Conservation (phyloP, 768 basidiomycete species). For the Russula lepida region DNA sequence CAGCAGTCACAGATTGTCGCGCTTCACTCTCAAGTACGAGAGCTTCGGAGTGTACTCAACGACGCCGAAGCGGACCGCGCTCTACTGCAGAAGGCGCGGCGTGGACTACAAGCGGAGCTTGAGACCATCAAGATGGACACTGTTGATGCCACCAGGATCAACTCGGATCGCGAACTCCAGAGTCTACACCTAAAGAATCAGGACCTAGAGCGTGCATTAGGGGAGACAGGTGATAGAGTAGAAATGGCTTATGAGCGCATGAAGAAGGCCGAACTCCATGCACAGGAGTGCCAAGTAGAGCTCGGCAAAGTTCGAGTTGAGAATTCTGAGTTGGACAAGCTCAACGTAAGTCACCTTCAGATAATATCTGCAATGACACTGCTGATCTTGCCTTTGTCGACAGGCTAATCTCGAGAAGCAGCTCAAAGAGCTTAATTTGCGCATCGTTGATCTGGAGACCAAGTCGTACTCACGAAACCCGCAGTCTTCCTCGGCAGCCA, state of each 20-base stretch:
- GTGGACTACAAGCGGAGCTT: constrained; percentile 70
- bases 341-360: constrained; percentile 47
- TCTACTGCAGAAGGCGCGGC: constrained; percentile 73
- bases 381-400: constrained; percentile 2
- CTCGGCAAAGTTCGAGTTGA: constrained; percentile 70
- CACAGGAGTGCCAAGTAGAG: constrained; percentile 68
- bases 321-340: constrained; percentile 70
- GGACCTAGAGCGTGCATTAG: constrained; percentile 67
- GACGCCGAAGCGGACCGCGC: constrained; percentile 79
- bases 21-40: constrained; percentile 78
- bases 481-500: constrained; percentile 28
- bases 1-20: constrained; percentile 80
- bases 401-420: constrained; percentile 81
- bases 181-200: constrained; percentile 71
- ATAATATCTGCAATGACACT: not conserved
- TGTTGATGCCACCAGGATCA: constrained; percentile 58
- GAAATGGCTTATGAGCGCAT: constrained; percentile 64
- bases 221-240: constrained; percentile 71
- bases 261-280: constrained; percentile 72
- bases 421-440: constrained; percentile 75
- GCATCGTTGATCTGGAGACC: constrained; percentile 76
- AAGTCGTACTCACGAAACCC: constrained; percentile 55
- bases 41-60: constrained; percentile 70
- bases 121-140: constrained; percentile 73
- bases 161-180: constrained; percentile 68